Evolutionary conservation across 331 rosid genomes (phyloP).

Genomic region (Pyrus hybrid): DNA sequence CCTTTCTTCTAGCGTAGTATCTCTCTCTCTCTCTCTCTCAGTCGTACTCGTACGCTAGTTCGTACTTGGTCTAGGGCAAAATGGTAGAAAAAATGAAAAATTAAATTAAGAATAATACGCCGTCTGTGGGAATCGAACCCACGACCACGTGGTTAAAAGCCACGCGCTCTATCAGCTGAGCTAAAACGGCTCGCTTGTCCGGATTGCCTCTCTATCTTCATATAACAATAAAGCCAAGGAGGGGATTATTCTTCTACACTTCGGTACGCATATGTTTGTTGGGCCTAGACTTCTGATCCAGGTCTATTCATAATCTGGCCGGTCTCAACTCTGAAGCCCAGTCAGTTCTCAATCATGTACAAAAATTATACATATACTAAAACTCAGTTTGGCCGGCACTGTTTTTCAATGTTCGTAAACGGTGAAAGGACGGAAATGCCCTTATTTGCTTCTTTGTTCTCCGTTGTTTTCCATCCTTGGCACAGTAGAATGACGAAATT

Average conservation of each 20-base stretch:
- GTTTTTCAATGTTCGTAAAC: too few relatives aligned
- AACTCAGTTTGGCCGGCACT: too few relatives aligned
- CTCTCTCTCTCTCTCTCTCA: neutral
- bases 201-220: accelerated
- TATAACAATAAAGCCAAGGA: accelerated
- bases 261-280: neutral
- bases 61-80: neutral
- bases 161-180: constrained; percentile 80
- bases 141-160: constrained; percentile 94
- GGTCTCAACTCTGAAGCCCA: neutral
- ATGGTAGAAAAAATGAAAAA: too few relatives aligned
- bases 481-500: too few relatives aligned
- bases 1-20: too few relatives aligned
- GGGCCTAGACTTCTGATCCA: neutral
- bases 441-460: too few relatives aligned
- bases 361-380: too few relatives aligned
- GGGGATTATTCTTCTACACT: neutral
- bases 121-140: constrained; percentile 97
- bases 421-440: too few relatives aligned
- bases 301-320: neutral
- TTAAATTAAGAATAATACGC: constrained; percentile 4
- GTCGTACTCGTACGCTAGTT: neutral
- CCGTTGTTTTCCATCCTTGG: too few relatives aligned
- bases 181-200: constrained; percentile 37
- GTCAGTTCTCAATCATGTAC: too few relatives aligned